A percentile compares a stretch with the other conserved stretches of the same genome.
These are phyloP conservation scores for Eucalyptus viminalis DNA, from an alignment of 345 rosid species.

Conservation along the genomic window DNA sequence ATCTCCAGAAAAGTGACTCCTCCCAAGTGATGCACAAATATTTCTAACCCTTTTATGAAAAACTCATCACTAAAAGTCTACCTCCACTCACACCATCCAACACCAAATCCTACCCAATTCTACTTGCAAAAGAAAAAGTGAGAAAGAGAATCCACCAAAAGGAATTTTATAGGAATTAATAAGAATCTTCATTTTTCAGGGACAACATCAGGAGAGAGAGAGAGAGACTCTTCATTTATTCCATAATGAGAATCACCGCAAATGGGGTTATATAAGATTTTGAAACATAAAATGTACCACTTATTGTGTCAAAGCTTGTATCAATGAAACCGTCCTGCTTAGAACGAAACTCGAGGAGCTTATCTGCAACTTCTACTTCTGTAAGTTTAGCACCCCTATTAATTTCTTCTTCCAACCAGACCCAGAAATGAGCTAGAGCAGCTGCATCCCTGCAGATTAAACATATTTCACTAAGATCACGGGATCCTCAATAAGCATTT, in stretches of 20 bases:
- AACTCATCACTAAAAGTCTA: neutral
- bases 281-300: conserved; percentile 38
- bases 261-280: neutral
- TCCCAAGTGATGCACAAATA: neutral
- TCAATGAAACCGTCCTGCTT: conserved; percentile 75
- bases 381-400: conserved; percentile 45
- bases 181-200: neutral
- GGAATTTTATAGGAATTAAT: neutral
- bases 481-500: neutral
- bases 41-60: neutral
- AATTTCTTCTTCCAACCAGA: conserved; percentile 85
- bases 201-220: neutral
- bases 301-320: conserved; percentile 94
- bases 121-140: neutral
- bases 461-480: neutral
- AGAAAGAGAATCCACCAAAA: neutral
- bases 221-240: neutral
- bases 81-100: neutral
- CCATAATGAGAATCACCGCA: neutral
- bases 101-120: neutral
- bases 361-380: conserved; percentile 84
- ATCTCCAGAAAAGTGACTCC: neutral
- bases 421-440: conserved; percentile 88
- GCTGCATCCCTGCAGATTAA: conserved; percentile 76
- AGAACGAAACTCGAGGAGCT: conserved; percentile 79